A percentile compares a stretch with the other conserved stretches of the same genome.
Conservation (phyloP, 257 asterid species). For the Solanum clarkiae region DNA sequence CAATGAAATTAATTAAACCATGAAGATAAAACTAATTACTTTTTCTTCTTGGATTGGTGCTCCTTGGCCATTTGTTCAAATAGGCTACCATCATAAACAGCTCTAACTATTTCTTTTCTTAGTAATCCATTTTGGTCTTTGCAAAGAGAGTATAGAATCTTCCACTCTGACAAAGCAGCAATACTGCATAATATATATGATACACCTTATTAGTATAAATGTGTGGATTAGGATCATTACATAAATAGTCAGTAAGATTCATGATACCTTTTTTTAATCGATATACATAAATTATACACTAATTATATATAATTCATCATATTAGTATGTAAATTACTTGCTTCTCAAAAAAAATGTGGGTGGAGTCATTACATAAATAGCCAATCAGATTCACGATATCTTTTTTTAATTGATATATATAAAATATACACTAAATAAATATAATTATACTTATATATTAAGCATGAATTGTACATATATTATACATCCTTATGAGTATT, state of each 20-base stretch:
- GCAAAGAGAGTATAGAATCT: conserved; percentile 44
- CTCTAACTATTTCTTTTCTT: conserved; percentile 42
- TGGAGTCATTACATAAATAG: too few relatives aligned
- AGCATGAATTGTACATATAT: too few relatives aligned
- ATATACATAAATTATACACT: too few relatives aligned
- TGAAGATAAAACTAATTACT: conserved; percentile 3
- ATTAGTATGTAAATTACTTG: background rate
- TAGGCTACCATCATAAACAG: conserved; percentile 70
- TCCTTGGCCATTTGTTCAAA: conserved; percentile 64
- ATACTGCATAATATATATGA: conserved; percentile 21
- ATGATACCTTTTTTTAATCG: too few relatives aligned
- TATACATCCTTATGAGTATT: background rate
- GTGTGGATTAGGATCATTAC: too few relatives aligned
- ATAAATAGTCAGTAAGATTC: too few relatives aligned
- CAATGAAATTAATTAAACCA: background rate
- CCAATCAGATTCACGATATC: rapidly evolving
- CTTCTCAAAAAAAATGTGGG: background rate
- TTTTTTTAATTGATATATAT: too few relatives aligned
- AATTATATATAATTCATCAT: background rate
- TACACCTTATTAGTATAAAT: background rate
- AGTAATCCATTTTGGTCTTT: conserved; percentile 61
- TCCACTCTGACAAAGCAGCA: conserved; percentile 70
- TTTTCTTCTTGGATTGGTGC: conserved; percentile 30
- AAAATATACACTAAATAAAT: too few relatives aligned
- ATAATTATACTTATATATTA: too few relatives aligned